Percentiles rank a stretch among this genome's conserved stretches.
Evolutionary conservation across 768 basidiomycete genomes (phyloP).

Genomic region (Rhodotorula graminis): DNA sequence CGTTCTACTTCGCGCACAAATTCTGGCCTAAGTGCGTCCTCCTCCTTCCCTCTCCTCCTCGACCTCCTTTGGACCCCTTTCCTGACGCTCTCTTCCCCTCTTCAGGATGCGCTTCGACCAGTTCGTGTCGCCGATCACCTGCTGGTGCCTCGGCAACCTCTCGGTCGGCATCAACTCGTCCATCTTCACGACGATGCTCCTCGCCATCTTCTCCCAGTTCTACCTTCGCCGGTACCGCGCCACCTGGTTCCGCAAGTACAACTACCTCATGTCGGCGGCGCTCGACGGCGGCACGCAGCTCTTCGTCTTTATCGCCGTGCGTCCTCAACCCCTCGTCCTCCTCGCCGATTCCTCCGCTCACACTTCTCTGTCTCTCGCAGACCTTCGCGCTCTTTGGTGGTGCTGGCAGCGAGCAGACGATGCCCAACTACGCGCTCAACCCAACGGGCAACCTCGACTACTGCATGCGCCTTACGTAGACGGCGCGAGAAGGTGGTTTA

Average conservation of each 20-base stretch:
- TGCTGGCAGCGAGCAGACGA: conserved; percentile 1
- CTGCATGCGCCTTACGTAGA: background rate
- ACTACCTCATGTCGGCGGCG: conserved; percentile 55
- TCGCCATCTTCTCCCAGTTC: conserved; percentile 60
- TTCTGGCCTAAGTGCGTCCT: conserved; percentile 49
- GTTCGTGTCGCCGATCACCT: conserved; percentile 43
- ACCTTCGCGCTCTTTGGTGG: conserved; percentile 62
- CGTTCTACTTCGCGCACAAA: conserved; percentile 55
- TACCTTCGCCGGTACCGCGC: conserved; percentile 56
- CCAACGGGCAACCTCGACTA: background rate
- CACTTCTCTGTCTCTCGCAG: background rate
- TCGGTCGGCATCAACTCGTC: conserved; percentile 59
- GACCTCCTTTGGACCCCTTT: too few species aligned
- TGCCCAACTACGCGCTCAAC: conserved; percentile 29
- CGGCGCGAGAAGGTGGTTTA: background rate
- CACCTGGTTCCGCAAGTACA: conserved; percentile 57
- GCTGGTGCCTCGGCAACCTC: conserved; percentile 52
- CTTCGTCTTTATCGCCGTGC: conserved; percentile 4
- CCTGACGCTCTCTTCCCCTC: background rate
- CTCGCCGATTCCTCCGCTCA: conserved; percentile 39
- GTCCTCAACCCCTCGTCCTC: conserved; percentile 51
- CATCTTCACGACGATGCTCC: conserved; percentile 53
- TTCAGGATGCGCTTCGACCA: conserved; percentile 51
- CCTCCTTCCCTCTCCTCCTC: background rate
- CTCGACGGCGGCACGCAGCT: conserved; percentile 57